A percentile compares a stretch with the other conserved stretches of the same genome.
phyloP scores from a whole-genome alignment of 305 asterid genomes.

The Solanum hybrid region DNA sequence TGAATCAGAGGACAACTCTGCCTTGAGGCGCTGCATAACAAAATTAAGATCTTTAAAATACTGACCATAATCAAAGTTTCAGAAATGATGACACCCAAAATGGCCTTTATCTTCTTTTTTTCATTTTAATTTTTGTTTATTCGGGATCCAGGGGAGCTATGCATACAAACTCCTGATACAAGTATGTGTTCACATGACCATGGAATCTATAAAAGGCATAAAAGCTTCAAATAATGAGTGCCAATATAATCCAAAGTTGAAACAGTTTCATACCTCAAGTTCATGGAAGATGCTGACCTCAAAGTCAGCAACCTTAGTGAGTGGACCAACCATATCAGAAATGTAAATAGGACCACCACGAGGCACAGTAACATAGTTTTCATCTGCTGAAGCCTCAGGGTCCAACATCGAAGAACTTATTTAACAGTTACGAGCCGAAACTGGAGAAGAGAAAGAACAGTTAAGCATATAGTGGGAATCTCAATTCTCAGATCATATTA shows the following conservation, averaged over 20 bases:
- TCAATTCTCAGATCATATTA: background rate
- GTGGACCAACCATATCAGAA: constrained; percentile 55
- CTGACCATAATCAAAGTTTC: background rate
- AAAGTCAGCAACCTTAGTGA: constrained; percentile 52
- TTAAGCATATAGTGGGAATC: background rate
- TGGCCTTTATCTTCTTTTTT: background rate
- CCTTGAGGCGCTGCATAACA: constrained; percentile 47
- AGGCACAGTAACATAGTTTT: constrained; percentile 46
- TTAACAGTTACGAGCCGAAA: background rate
- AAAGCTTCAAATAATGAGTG: background rate
- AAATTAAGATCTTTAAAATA: background rate
- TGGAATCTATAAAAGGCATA: background rate
- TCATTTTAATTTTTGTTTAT: background rate
- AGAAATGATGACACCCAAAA: background rate
- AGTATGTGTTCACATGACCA: background rate
- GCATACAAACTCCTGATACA: background rate
- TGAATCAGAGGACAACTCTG: constrained; percentile 33
- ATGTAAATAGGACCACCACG: constrained; percentile 78
- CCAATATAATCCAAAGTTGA: background rate
- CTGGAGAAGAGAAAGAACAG: background rate
- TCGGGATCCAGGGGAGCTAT: background rate
- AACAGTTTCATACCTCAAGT: constrained; percentile 43
- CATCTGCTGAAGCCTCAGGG: constrained; percentile 37
- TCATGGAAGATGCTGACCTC: constrained; percentile 43
- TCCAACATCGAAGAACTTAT: background rate